Base-by-base conservation (phyloP, 306 rosid species). In the Cucurbita maxima region DNA sequence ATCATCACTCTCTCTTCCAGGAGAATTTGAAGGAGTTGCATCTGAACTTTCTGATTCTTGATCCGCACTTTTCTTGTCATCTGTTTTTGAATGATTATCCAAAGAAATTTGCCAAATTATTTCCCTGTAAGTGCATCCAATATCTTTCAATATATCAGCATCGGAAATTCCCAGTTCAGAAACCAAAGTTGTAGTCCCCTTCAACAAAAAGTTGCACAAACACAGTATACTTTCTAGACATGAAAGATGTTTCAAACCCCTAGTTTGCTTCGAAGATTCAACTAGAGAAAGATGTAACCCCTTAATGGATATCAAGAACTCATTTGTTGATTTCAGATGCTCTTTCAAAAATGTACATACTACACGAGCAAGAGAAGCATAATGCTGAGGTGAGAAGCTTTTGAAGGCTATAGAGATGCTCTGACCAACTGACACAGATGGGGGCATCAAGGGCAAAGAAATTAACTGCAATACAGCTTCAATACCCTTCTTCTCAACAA, bases 1-100 rank as follows among this genome's bases (percentile, higher is more conserved):
- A 75, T 91, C 97, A 15, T 91, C 99, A 84, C 96, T 91, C 81
- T 94, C 97, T 81, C 97, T 89, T 85, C 89, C 99, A 72, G 76
- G 82, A 53, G 86, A 74, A 78, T 81, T 85, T 55, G 92, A 81
- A 18, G 88, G 79, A 22, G 92, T 82, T 74, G 78, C 84, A 87
- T 91, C 96, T 67, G 88, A 79, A 81, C 43, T 76, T 81, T 91
- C 96, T 44, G 86, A 82, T 72, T 86, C 95, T 79, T 85, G 96
- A 66, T 87, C 99, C 79, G 80, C 80, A 78, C 62, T 88, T 75
- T 75, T 85, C 79, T 89, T 92, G 78, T 84, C 96, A 73, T 95
- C 96, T 5, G 78, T 82, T 84, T 91, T 95, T 73, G 83, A 83
- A 83, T 91, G 92, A 76, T 85, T 84, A 78, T 94, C 86, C 84